These are phyloP conservation scores for Plasmodium reichenowi DNA, from an alignment of 169 alveolate genomes.

Conservation along the genomic window DNA sequence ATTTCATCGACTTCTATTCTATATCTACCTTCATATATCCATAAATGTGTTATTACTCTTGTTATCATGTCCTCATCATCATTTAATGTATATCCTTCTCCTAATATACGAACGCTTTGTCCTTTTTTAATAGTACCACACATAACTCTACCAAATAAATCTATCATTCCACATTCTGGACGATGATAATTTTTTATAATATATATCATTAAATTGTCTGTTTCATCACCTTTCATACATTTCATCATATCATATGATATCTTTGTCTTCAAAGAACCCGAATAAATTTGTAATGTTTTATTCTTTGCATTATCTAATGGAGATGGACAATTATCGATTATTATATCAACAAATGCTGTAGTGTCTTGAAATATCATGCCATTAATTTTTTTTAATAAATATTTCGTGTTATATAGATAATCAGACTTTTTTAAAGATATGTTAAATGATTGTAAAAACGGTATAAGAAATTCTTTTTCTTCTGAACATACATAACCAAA, in stretches of 20 bases:
- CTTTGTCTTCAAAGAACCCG: slow-evolving; percentile 84
- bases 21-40: slow-evolving; percentile 95
- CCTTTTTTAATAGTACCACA: slow-evolving; percentile 97
- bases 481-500: slow-evolving; percentile 95
- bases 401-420: slow-evolving; percentile 73
- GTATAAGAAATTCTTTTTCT: slow-evolving; percentile 95
- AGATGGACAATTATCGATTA: slow-evolving; percentile 85
- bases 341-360: slow-evolving; percentile 92
- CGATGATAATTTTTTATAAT: slow-evolving; percentile 95
- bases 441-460: slow-evolving; percentile 88
- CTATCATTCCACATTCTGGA: slow-evolving; percentile 93
- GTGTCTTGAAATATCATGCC: slow-evolving; percentile 81
- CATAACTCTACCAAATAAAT: slow-evolving; percentile 96
- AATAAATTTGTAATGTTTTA: slow-evolving; percentile 85
- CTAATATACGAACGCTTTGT: slow-evolving; percentile 95
- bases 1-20: slow-evolving; percentile 91
- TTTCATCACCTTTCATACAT: slow-evolving; percentile 79
- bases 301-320: slow-evolving; percentile 80
- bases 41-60: slow-evolving; percentile 90
- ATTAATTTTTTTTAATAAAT: slow-evolving; percentile 79
- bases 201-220: slow-evolving; percentile 92
- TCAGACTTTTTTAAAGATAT: slow-evolving; percentile 57
- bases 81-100: slow-evolving; percentile 93
- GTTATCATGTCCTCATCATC: slow-evolving; percentile 97
- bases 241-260: slow-evolving; percentile 77